Evolutionary conservation across 2,329 filamentous ascomycete species (phyloP).

Genomic region (Herpomyces periplanetae): DNA sequence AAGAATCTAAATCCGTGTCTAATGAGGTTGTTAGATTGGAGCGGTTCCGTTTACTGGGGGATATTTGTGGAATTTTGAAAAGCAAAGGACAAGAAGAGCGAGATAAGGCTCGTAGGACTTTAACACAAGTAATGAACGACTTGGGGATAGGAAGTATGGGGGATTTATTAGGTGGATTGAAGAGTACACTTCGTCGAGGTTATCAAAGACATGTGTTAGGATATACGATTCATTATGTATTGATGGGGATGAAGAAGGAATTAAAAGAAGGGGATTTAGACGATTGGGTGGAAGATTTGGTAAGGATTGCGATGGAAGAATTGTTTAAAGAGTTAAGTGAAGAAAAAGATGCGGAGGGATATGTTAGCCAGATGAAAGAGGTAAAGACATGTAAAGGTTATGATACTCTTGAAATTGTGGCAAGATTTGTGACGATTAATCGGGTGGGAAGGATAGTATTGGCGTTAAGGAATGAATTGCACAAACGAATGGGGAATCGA

Average conservation of each 20-base stretch:
- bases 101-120: conserved; percentile 57
- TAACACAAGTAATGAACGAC: conserved; percentile 41
- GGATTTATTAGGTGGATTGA: conserved; percentile 68
- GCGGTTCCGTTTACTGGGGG: conserved; percentile 46
- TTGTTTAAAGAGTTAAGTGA: conserved; percentile 70
- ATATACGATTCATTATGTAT: conserved; percentile 65
- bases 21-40: too few relatives aligned
- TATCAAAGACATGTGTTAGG: conserved; percentile 85
- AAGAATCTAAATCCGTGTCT: too few relatives aligned
- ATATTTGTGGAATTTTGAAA: conserved; percentile 65
- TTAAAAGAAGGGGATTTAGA: conserved; percentile 52
- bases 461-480: conserved; percentile 35
- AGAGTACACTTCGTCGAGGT: conserved; percentile 39
- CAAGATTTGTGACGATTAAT: conserved; percentile 34
- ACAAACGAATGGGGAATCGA: conserved; percentile 44
- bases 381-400: conserved; percentile 93
- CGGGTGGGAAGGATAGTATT: conserved; percentile 32
- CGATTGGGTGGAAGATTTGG: conserved; percentile 39
- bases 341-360: conserved; percentile 88
- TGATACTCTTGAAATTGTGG: conserved; percentile 76
- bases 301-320: conserved; percentile 74
- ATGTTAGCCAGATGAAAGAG: conserved; percentile 80
- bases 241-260: conserved; percentile 29
- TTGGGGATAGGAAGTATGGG: conserved; percentile 49
- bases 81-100: conserved; percentile 59